phyloP scores from a whole-genome alignment of 106 monocot genomes.

The Dendrobium chrysotoxum region DNA sequence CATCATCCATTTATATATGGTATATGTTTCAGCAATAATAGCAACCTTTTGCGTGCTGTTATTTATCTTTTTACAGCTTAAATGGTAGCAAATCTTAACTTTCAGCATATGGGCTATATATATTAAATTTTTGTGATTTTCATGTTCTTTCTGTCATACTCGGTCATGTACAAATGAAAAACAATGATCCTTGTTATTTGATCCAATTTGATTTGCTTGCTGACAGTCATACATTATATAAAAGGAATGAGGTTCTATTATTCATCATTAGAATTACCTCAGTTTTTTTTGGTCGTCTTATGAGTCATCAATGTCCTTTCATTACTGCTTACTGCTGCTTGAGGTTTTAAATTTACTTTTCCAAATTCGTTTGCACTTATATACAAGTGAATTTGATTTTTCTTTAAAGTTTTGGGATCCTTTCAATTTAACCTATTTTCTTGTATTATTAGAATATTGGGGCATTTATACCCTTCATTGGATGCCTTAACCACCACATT shows the following conservation, averaged over 20 bases:
- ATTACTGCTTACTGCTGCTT: not conserved
- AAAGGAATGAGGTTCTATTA: not conserved
- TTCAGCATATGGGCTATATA: not conserved
- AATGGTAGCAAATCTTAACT: not conserved
- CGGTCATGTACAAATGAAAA: not conserved
- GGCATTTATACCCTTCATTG: too few species aligned
- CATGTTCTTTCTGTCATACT: not conserved
- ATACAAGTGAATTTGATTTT: not conserved
- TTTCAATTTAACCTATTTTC: not conserved
- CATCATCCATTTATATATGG: not conserved
- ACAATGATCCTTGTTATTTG: not conserved
- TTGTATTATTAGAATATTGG: too few species aligned
- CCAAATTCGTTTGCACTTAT: not conserved
- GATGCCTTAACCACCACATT: too few species aligned
- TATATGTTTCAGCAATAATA: not conserved
- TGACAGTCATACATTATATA: not conserved
- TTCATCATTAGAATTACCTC: not conserved
- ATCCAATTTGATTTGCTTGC: not conserved
- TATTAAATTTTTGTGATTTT: not conserved
- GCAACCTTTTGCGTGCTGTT: not conserved
- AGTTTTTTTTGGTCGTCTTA: not conserved
- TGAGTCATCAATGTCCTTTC: not conserved
- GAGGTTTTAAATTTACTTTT: not conserved
- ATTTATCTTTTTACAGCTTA: not conserved
- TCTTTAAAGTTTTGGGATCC: not conserved